Evolutionary conservation across 2,329 filamentous ascomycete genomes (phyloP), one percentile per base, ranked within the genome.

Genomic region (Chaetomium strumarium): DNA sequence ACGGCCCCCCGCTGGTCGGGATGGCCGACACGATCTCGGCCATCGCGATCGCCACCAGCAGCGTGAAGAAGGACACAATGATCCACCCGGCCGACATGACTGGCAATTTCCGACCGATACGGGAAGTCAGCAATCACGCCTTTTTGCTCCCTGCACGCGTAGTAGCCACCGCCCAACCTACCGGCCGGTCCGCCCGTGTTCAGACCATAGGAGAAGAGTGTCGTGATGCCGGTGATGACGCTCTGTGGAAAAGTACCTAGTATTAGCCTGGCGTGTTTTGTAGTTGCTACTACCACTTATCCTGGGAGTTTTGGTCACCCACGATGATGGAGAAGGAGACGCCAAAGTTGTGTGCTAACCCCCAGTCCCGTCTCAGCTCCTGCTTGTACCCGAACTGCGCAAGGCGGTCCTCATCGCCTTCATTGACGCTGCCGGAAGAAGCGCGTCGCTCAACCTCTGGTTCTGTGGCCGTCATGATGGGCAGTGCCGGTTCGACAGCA

Each of bases 351-450:
- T 83, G 79, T 47, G 76, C 67, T 54, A 82, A 60, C 5, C 76
- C 74, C 79, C 79, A 83, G 63, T 81, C 77, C 45, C 79, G 70
- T 34, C 74, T 72, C 57, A 83, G 64, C 59, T 81, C 79, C 55
- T 83, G 79, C 62, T 79, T 77, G 64, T 83, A 84, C 1, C 80
- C 80, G 59, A 83, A 72, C 57, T 78, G 72, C 3, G 75, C 77
- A 48, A 81, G 66, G 14, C 72, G 73, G 50, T 72, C 68, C 61
- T 79, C 77, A 63, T 81, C 78, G n/a, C 66, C 63, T 39, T 62
- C 64, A 17, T 59, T 60, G 49, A 56, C 61, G 14, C 55, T 57
- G 44, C 60, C 60, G 14, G 65, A 62, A 14, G 65, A 62, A 14
- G 59, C 33, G 30, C 57, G 57, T 16, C 56, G 62, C 53, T 70